Evolutionary conservation across 176 grass and related monocot genomes (phyloP), one percentile per base, ranked within the genome.

Genomic region (Aegilops speltoides): DNA sequence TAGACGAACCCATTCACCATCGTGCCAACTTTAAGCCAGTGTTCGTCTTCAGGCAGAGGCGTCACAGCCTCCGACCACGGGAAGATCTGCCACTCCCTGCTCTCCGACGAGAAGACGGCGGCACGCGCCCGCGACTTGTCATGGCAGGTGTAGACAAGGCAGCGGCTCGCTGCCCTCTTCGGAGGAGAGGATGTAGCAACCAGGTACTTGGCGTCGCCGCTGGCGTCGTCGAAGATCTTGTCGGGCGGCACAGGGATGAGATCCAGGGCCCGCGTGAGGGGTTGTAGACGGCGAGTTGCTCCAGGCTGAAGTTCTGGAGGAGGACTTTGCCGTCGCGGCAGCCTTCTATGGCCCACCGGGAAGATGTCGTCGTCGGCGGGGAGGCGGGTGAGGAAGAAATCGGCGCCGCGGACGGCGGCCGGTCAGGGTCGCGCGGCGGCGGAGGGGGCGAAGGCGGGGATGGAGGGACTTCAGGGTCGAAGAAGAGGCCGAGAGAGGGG

Each of bases 401-500:
- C 38, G 70, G 70, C 70, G 38, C 70, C 70, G n/a, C 70, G 70
- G 70, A 45, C 70, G 70, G 14, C 70, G 38, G 70, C 70, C 23
- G 70, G 70, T 73, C 70, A 0, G 70, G 70, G 38, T 73, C 38
- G 70, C 25, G 70, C 22, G 37, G 38, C 70, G 70, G 38, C 38
- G 70, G 70, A 45, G 11, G n/a, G 70, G 0, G 38, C 38, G 38
- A 73, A 45, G 70, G 70, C 1, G 13, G 70, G 70, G 38, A 45
- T 73, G 70, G 38, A 23, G n/a, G 70, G n/a, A 38, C 37, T 6
- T 73, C 70, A 2, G 70, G 70, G 22, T 73, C 70, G 70, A 73
- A 73, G 70, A 73, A 73, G 38, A 73, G n/a, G 38, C 70, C 70
- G 38, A 73, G 38, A 73, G 70, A 45, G 70, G 38, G 38, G 70